These are phyloP conservation scores for Phlebiopsis flavidoalba DNA, from an alignment of 768 basidiomycete genomes.

Conservation along the genomic window DNA sequence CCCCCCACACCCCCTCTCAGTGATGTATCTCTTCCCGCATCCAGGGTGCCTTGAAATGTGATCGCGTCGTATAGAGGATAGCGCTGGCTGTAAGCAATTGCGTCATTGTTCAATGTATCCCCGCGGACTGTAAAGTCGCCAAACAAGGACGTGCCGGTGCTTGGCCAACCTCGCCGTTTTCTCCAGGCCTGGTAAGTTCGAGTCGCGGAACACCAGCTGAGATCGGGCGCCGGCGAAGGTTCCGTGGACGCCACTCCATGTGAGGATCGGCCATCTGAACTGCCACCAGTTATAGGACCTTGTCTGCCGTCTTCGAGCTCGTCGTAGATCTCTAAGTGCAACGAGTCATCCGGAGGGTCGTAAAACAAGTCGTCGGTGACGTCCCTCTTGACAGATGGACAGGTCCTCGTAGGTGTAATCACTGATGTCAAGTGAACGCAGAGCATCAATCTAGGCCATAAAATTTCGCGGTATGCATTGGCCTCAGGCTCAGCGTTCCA, in stretches of 20 bases:
- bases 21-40: neutral
- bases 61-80: neutral
- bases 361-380: neutral
- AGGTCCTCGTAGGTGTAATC: neutral
- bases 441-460: no score
- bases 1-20: neutral
- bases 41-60: neutral
- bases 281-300: neutral
- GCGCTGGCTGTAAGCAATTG: neutral
- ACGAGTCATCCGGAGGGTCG: neutral
- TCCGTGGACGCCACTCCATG: neutral
- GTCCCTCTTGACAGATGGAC: neutral
- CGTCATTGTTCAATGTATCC: neutral
- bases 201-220: neutral
- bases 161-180: neutral
- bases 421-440: no score
- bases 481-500: neutral
- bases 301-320: neutral
- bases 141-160: neutral
- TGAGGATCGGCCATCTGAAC: neutral
- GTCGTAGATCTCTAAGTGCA: neutral
- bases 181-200: neutral
- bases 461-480: neutral
- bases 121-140: neutral
- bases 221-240: neutral